These are phyloP conservation scores for Fraxinus floribunda DNA, from an alignment of 305 asterid species.

Conservation along the genomic window DNA sequence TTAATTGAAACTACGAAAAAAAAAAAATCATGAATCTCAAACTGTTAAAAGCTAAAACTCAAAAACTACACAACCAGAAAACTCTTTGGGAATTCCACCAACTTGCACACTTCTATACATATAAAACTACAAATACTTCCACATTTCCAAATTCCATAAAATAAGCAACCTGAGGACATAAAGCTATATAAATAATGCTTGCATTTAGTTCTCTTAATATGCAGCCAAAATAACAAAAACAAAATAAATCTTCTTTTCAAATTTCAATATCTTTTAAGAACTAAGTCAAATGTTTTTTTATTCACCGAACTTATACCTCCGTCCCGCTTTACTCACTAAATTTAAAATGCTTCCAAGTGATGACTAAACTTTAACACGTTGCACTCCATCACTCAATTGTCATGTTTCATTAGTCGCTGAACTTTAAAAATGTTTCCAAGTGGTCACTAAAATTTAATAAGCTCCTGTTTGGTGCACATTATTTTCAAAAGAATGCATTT, in stretches of 20 bases:
- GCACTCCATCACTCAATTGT: background rate
- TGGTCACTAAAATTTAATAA: background rate
- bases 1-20: background rate
- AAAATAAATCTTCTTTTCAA: background rate
- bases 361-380: background rate
- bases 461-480: too few species aligned
- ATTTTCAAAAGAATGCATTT: too few species aligned
- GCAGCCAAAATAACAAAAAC: background rate
- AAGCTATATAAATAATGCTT: background rate
- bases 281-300: background rate
- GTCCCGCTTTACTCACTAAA: background rate
- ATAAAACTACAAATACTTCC: background rate
- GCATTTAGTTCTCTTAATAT: background rate
- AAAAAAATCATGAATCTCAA: background rate
- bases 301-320: background rate
- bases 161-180: background rate
- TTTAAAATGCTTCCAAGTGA: background rate
- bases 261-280: background rate
- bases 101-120: background rate
- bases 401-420: background rate
- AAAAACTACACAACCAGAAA: background rate
- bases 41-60: background rate
- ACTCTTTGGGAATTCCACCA: background rate
- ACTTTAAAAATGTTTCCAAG: background rate
- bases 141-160: background rate